Conservation (phyloP, 2,329 filamentous ascomycete species). For the Aureobasidium sp. region DNA sequence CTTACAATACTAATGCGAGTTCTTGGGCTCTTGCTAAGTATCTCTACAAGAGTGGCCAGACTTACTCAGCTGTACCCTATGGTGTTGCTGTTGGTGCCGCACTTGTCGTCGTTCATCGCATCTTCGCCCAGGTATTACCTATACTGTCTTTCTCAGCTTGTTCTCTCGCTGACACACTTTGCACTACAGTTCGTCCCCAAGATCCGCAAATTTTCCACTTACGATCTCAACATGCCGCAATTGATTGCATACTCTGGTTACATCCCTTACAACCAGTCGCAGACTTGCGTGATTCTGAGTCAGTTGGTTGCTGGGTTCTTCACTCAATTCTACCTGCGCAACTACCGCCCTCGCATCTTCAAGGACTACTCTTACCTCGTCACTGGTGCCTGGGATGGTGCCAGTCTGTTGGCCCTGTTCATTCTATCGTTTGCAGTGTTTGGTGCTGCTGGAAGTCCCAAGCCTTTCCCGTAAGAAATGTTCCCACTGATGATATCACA, state of each 20-base stretch:
- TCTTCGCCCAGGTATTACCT: conserved; percentile 40
- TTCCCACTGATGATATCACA: not conserved
- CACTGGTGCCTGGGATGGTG: conserved; percentile 61
- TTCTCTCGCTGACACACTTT: not conserved
- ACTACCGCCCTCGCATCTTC: conserved; percentile 59
- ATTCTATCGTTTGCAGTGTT: conserved; percentile 64
- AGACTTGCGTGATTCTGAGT: conserved; percentile 62
- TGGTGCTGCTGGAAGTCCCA: conserved; percentile 39
- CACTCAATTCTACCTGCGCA: conserved; percentile 59
- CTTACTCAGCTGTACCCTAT: conserved; percentile 32
- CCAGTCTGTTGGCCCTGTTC: conserved; percentile 54
- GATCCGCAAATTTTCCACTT: conserved; percentile 36
- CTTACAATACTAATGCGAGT: conserved; percentile 40
- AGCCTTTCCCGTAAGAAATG: conserved; percentile 47
- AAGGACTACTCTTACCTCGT: conserved; percentile 61
- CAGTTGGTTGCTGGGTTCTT: conserved; percentile 50
- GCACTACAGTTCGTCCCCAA: conserved; percentile 51
- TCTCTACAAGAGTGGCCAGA: conserved; percentile 53
- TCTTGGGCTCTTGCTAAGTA: conserved; percentile 50
- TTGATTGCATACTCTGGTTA: conserved; percentile 62
- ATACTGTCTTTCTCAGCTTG: too few relatives aligned
- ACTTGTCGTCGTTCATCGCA: conserved; percentile 47
- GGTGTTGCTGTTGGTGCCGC: conserved; percentile 56
- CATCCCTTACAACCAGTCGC: conserved; percentile 61
- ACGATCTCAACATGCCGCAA: conserved; percentile 59